phyloP scores from a whole-genome alignment of 139 green algal species.

The Chlorella sp. region DNA sequence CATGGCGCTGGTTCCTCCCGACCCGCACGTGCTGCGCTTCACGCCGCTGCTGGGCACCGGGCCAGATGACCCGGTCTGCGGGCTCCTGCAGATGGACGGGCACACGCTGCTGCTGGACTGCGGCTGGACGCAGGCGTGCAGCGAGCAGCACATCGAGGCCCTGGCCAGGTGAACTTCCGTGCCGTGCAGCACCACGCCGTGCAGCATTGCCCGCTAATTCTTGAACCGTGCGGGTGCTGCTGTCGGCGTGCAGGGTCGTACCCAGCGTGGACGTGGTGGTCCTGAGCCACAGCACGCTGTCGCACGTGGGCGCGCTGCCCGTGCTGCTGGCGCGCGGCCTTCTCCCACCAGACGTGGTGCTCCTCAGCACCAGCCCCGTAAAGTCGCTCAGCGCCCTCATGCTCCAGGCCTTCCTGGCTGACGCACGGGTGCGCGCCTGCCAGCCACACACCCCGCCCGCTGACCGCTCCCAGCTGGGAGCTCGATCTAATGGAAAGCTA shows the following conservation, averaged over 20 bases:
- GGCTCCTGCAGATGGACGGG: conserved; percentile 65
- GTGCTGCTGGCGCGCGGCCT: conserved; percentile 49
- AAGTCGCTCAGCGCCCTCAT: neutral
- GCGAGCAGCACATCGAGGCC: conserved; percentile 46
- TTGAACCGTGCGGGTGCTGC: neutral
- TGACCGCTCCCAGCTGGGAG: neutral
- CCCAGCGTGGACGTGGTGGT: conserved; percentile 63
- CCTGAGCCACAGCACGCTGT: conserved; percentile 70
- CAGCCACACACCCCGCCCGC: neutral
- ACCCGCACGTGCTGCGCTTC: no score
- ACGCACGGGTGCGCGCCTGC: neutral
- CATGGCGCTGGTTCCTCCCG: no score
- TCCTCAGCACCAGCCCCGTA: conserved; percentile 1
- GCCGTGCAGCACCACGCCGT: neutral
- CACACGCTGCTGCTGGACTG: conserved; percentile 84
- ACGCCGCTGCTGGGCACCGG: no score
- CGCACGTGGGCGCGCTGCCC: conserved; percentile 82
- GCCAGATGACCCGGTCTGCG: conserved; percentile 52
- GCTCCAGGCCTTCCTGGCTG: neutral
- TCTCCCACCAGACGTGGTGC: neutral
- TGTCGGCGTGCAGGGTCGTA: conserved; percentile 6
- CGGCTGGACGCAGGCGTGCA: conserved; percentile 78
- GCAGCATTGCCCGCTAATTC: neutral
- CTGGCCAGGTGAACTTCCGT: conserved; percentile 48
- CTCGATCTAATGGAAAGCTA: neutral